Evolutionary conservation across 495 filamentous ascomycete species (phyloP), one percentile per base, ranked within the genome.

Genomic region (Neurospora tetraspora): DNA sequence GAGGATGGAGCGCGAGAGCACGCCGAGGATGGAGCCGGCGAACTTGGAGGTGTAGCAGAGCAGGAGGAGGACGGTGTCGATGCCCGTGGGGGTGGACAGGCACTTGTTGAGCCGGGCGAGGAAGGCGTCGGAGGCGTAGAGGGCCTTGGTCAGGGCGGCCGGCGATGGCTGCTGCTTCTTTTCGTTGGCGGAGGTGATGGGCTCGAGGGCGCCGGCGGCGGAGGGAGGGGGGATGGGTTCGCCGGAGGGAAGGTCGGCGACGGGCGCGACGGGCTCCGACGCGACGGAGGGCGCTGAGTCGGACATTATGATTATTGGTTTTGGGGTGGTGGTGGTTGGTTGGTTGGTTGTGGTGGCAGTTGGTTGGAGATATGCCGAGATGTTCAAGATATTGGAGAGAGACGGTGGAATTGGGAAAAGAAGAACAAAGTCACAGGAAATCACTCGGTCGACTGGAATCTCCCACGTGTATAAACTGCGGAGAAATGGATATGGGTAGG

Each of bases 1-100:
- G 47, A 84, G 80, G 45, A 83, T 78, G 40, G 79, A 81, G 70
- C 78, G 77, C 20, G 79, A 76, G 39, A 79, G 76, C 14, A 76
- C 65, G 18, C 77, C 75, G 72, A 87, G 83, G 69, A 84, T 72
- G 1, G 82, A 74, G 42, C 83, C 78, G n/a, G 78, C 71, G 42
- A 91, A 81, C 70, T 88, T 83, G 53, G 85, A 84, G 53, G 89
- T 86, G 83, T 95, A 93, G 75, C 90, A 89, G 74, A 91, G 78
- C 71, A 89, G 86, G 53, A 86, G 83, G 72, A 92, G 85, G 45
- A 87, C 81, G 12, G 86, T 87, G 82, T 92, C 90, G 74, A 89
- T 89, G 76, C 87, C 87, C 6, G 83, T 72, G 39, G 88, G 88
- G 6, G 84, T 89, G 71, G 87, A 85, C 68, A 91, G 82, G 75